These are phyloP conservation scores for Xylaria sp. DNA, from an alignment of 2,329 filamentous ascomycete species.

Conservation along the genomic window DNA sequence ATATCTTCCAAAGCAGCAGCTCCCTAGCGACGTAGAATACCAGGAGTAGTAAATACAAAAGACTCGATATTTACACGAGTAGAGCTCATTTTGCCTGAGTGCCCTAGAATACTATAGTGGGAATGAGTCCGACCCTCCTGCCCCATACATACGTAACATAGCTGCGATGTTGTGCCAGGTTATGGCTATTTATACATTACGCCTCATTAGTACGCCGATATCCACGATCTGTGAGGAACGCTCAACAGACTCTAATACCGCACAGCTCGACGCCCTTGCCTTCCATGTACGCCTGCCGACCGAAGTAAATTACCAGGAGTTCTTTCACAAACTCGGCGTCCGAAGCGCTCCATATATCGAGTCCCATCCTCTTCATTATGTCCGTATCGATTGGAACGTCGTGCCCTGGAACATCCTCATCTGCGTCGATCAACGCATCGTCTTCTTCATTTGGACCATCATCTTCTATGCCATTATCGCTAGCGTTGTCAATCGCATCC, in stretches of 20 bases:
- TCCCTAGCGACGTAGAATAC: not conserved
- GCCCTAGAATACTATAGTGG: not conserved
- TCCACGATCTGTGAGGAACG: not conserved
- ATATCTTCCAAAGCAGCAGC: not conserved
- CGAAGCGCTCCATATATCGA: conserved; percentile 76
- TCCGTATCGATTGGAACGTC: conserved; percentile 65
- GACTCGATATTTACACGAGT: conserved; percentile 4
- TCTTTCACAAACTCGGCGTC: conserved; percentile 73
- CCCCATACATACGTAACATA: not conserved
- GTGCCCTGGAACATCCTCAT: conserved; percentile 46
- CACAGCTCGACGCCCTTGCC: conserved; percentile 76
- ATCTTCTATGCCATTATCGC: conserved; percentile 22
- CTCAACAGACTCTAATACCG: conserved; percentile 70
- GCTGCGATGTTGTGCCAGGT: not conserved
- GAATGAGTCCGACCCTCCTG: not conserved
- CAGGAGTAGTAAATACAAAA: not conserved
- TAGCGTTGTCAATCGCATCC: conserved; percentile 59
- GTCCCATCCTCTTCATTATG: conserved; percentile 72
- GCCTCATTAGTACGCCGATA: not conserved
- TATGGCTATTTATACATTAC: not conserved
- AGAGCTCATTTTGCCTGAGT: not conserved
- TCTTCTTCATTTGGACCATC: conserved; percentile 31
- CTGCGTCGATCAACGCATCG: conserved; percentile 33
- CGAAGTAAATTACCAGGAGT: conserved; percentile 69
- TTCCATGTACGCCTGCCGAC: conserved; percentile 65